These are phyloP conservation scores for Lodderomyces jiufengensis DNA, from an alignment of 1,139 yeast species.

Conservation along the genomic window DNA sequence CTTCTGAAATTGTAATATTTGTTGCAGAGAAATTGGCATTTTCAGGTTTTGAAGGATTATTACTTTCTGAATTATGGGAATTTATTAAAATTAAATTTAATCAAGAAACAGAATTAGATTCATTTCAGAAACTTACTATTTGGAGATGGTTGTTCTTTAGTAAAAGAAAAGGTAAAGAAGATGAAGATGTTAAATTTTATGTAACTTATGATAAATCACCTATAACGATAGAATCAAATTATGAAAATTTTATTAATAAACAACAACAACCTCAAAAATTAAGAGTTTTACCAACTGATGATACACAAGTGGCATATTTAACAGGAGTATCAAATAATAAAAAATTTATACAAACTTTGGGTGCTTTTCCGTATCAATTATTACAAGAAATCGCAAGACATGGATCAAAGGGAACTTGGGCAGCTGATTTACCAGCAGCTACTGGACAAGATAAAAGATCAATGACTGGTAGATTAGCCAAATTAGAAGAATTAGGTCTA, in stretches of 20 bases:
- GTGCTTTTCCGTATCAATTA: conserved; percentile 41
- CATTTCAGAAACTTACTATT: conserved; percentile 32
- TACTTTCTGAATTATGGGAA: conserved; percentile 31
- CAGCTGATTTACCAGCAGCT: conserved; percentile 50
- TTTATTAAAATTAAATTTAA: conserved; percentile 19
- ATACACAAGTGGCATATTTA: conserved; percentile 40
- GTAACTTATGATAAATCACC: conserved; percentile 17
- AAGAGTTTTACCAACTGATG: conserved; percentile 32
- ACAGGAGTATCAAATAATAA: conserved; percentile 37
- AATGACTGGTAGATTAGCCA: conserved; percentile 57
- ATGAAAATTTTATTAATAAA: conserved; percentile 18
- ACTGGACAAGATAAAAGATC: conserved; percentile 75
- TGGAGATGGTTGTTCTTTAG: conserved; percentile 41
- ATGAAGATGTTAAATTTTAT: conserved; percentile 19
- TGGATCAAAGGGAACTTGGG: conserved; percentile 53
- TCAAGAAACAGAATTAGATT: conserved; percentile 21
- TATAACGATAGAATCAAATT: conserved; percentile 19
- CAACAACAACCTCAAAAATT: conserved; percentile 15
- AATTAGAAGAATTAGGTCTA: conserved; percentile 46
- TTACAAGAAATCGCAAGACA: conserved; percentile 51
- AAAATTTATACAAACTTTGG: conserved; percentile 29
- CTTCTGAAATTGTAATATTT: conserved; percentile 27
- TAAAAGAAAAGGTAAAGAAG: conserved; percentile 7
- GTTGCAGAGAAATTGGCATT: conserved; percentile 31
- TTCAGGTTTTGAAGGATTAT: conserved; percentile 34